Conservation (phyloP, 129 eudicot species). For the Oenanthe sinensis region DNA sequence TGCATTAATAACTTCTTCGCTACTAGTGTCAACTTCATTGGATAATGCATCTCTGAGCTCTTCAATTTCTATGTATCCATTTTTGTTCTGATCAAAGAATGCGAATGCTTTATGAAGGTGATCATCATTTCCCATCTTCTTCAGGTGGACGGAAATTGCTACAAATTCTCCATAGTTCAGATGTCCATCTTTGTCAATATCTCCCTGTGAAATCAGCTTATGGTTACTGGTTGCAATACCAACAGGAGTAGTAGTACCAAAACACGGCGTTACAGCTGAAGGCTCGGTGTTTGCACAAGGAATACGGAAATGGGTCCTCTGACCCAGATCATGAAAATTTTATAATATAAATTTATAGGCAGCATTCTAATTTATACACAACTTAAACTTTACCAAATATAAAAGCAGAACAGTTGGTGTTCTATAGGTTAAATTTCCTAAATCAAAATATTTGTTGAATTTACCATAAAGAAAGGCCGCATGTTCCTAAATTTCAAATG, state of each 20-base stretch:
- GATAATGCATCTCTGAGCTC: conserved; percentile 66
- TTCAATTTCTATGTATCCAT: conserved; percentile 71
- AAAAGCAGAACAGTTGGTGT: background rate
- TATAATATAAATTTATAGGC: background rate
- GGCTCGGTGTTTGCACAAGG: background rate
- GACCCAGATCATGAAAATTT: background rate
- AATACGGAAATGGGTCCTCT: background rate
- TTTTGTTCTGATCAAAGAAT: conserved; percentile 64
- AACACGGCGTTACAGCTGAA: background rate
- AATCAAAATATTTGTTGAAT: background rate
- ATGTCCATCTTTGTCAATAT: conserved; percentile 70
- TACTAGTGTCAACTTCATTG: conserved; percentile 54
- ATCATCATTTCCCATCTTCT: conserved; percentile 76
- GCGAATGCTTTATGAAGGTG: conserved; percentile 68
- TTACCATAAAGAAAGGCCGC: background rate
- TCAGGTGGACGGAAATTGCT: conserved; percentile 72
- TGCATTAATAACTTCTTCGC: conserved; percentile 71
- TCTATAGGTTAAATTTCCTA: background rate
- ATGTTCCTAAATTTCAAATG: background rate
- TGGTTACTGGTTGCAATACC: conserved; percentile 1
- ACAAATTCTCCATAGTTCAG: conserved; percentile 70
- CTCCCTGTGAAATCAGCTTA: conserved; percentile 49
- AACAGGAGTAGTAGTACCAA: background rate
- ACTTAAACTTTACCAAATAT: background rate
- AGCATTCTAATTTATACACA: background rate